Evolutionary conservation across 2,329 filamentous ascomycete genomes (phyloP), one percentile per base, ranked within the genome.

Genomic region (Magnaporthales sp.): DNA sequence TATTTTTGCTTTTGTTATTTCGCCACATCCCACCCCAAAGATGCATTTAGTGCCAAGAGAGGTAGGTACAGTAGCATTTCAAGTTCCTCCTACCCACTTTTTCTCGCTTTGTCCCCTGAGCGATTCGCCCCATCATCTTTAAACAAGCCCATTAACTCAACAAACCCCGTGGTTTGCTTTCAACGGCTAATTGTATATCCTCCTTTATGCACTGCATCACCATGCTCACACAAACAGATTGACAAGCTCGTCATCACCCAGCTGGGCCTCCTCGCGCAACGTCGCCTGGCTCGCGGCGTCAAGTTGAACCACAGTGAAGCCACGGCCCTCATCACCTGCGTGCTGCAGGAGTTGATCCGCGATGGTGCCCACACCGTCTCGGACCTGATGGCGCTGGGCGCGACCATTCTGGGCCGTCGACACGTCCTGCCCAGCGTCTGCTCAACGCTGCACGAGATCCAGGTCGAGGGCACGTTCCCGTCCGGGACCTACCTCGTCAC

Each of bases 181-280:
- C 19, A 51, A 13, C n/a, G 38, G n/a, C 38, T 51, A 51, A 8
- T 51, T n/a, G n/a, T n/a, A n/a, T n/a, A n/a, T n/a, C n/a, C n/a
- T n/a, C n/a, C n/a, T n/a, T n/a, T n/a, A n/a, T n/a, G n/a, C n/a
- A 51, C 15, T 56, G 10, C 5, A 22, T 24, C n/a, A 58, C 19
- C 54, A 26, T 26, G 54, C 54, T 58, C 54, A 58, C 24, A 26
- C 22, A 9, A 10, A 66, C 71, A 98, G 94, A 85, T 98, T 75
- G 94, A 98, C 84, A 98, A 98, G 87, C 91, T 98, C 79, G 86
- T 90, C 76, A 94, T 96, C 75, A 91, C 93, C 66, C 92, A 97
- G 79, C 82, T 96, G 69, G 94, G 94, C 72, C 85, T 90, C 71
- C 85, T 97, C 63, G 94, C 94, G 66, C 94, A 98, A 81, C 86